Base-by-base conservation (phyloP, 2,329 filamentous ascomycete species). In the Helotiales sp. region DNA sequence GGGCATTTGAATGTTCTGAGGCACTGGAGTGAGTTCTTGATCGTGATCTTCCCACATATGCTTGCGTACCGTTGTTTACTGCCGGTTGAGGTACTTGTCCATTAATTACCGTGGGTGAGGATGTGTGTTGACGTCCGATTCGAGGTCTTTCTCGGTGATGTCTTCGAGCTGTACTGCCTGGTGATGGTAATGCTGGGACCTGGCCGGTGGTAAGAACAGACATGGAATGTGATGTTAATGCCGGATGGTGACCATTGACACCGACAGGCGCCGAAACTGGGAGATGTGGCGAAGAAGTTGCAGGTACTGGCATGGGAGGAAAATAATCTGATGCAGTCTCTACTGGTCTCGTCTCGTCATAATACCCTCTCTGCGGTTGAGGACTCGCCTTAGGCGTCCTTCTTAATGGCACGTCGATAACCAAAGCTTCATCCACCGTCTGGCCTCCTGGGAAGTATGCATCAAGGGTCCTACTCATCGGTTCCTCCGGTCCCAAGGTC, bases 401-500 rank as follows among this genome's bases (percentile, higher is more conserved):
- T 54, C 86, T 84, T 33, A 80, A 77, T 15, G 92, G 91, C 19
- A 96, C 86, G 67, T 98, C 93, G 69, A 99, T 96, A 63, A 97
- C 71, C 60, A 99, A 81, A 7, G 95, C 95, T 70, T 99, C 95
- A 54, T 93, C 88, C 46, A 96, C 87, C 0, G 80, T 85, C 75
- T 98, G 95, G 7, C 93, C 93, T 44, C 89, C 90, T 1, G 93
- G 90, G 70, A 86, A 99, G 73, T 91, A 91, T 17, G 83, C 78
- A 69, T 97, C 93, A 49, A 99, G 77, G 0, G 89, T 89, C 55
- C 86, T 80, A 52, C 82, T 81, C 74, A 98, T 89, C 22, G 86
- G 82, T 74, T 98, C 95, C 69, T 99, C 95, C 1, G 95, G 93
- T 2, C 89, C 89, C 52, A 99, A 76, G 0, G 83, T 74, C 46